Conservation (phyloP, 371 early-diverging fungal species). For the Mucor mucedo region DNA sequence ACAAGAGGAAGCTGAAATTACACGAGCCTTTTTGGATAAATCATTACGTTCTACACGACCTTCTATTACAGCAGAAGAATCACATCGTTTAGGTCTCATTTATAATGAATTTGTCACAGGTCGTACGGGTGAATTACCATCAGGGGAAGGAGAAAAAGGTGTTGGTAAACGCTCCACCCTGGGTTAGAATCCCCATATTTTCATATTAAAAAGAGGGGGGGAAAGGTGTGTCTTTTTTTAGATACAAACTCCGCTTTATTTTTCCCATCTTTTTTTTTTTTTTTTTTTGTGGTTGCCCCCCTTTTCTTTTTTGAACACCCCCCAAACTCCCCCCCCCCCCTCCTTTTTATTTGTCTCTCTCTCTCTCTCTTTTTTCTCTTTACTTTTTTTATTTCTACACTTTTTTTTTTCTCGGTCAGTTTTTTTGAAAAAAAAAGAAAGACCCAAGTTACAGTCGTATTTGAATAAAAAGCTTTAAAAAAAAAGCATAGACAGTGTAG, state of each 20-base stretch:
- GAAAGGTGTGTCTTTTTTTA: background rate
- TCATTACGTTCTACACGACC: constrained; percentile 66
- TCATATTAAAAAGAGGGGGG: background rate
- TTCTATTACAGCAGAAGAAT: constrained; percentile 71
- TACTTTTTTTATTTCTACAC: constrained; percentile 7
- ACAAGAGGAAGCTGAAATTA: constrained; percentile 49
- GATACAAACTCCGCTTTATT: constrained; percentile 8
- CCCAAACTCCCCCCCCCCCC: constrained; percentile 5
- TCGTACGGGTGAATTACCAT: constrained; percentile 69
- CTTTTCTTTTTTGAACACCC: background rate
- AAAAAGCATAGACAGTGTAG: background rate
- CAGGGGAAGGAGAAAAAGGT: constrained; percentile 70
- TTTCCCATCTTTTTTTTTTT: constrained; percentile 4
- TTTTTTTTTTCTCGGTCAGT: background rate
- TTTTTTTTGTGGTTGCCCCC: constrained; percentile 4
- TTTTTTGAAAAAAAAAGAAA: too few relatives aligned
- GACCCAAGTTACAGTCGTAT: background rate
- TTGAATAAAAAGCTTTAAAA: background rate
- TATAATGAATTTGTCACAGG: constrained; percentile 74
- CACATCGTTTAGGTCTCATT: constrained; percentile 57
- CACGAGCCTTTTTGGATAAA: constrained; percentile 57
- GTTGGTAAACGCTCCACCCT: constrained; percentile 70
- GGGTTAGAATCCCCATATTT: constrained; percentile 38
- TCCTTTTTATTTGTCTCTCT: background rate
- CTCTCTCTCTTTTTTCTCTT: too few relatives aligned